Base-by-base conservation (phyloP, 2,329 filamentous ascomycete species). In the Paecilomyces variotii region DNA sequence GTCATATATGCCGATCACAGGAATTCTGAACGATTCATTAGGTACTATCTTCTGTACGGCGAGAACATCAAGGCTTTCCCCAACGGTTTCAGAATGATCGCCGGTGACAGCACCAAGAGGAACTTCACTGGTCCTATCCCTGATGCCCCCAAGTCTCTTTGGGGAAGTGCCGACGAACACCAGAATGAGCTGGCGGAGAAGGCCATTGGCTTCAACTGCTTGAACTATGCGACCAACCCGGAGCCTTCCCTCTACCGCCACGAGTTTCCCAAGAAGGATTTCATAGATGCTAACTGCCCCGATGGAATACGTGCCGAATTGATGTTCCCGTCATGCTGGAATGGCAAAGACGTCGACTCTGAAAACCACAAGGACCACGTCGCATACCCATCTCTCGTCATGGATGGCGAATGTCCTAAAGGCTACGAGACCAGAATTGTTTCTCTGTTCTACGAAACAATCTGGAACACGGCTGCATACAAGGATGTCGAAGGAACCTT, bases 131-230 rank as follows among this genome's bases (percentile, higher is more conserved):
- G 86, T 58, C 84, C 87, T 0, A 82, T 90, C 62, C 87, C 87
- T 2, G 84, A 84, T 65, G 79, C 84, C 45, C 82, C 84, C 26
- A 90, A 91, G 75, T 91, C 89, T 11, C 63, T 74, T 26, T 97
- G 92, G 92, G 70, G 74, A 3, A 75, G 72, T 1, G 77, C 85
- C 4, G 83, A 87, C 60, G 82, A 84, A 67, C 88, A 87, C 10
- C 91, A 96, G 77, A 73, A 75, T 14, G 83, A 86, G 56, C 82
- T 97, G 39, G 78, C 77, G 55, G 88, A 96, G 78, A 91, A 92
- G 61, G 90, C 92, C 9, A 67, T 97, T 28, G 93, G 94, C 2
- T 96, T 96, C 83, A 97, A 97, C 80, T 97, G 94, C 76, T 78
- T 99, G 61, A 87, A 97, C 83, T 97, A 97, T 71, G 68, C 66